Conservation (phyloP, 257 asterid species). For the Forsythia suspensa region DNA sequence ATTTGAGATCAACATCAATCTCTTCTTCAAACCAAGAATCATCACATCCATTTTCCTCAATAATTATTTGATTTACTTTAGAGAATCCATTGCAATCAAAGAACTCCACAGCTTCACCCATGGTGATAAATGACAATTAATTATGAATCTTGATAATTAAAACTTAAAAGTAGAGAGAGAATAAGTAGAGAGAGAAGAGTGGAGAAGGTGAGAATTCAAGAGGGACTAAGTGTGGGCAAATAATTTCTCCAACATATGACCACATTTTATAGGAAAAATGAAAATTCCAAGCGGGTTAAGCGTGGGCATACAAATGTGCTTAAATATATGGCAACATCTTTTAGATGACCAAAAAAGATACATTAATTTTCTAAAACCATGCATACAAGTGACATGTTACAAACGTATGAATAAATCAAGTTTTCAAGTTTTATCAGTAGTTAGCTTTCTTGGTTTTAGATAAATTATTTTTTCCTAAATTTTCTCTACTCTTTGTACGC, state of each 20-base stretch:
- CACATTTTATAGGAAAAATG: background rate
- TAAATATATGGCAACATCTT: constrained; percentile 9
- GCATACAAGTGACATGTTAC: background rate
- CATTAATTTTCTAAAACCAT: background rate
- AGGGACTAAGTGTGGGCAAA: background rate
- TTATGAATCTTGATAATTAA: background rate
- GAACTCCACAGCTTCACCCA: constrained; percentile 76
- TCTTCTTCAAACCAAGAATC: constrained; percentile 94
- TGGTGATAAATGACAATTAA: background rate
- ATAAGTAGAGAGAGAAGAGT: background rate
- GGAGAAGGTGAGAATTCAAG: background rate
- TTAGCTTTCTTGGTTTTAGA: no score
- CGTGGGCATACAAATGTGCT: constrained; percentile 13
- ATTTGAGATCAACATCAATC: constrained; percentile 81
- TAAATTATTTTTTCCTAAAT: no score
- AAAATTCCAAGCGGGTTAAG: background rate
- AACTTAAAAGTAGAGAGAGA: background rate
- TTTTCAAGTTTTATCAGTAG: no score
- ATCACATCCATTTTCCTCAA: constrained; percentile 36
- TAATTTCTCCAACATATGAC: background rate
- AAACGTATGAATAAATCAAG: no score
- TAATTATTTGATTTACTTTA: constrained; percentile 32
- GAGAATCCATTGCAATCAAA: constrained; percentile 58
- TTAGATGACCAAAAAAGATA: background rate
- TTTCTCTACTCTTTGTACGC: no score